phyloP scores from a whole-genome alignment of 441 rosid species.

The Rhodomyrtus psidioides region DNA sequence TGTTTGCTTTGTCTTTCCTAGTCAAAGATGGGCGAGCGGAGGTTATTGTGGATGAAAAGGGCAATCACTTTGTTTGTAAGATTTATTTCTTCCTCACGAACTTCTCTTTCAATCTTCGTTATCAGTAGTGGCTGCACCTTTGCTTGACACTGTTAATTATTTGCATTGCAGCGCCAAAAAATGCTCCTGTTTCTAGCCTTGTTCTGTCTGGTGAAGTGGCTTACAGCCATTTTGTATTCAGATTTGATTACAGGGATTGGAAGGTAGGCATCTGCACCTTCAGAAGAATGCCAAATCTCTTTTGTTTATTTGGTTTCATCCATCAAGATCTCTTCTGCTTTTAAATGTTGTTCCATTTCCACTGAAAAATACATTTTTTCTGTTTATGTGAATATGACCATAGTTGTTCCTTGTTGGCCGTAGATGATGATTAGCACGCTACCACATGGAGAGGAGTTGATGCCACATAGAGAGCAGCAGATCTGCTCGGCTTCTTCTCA shows the following conservation, averaged over 20 bases:
- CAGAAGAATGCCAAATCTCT: not conserved
- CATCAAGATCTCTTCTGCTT: constrained; percentile 26
- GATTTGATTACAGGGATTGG: constrained; percentile 34
- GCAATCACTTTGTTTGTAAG: constrained; percentile 45
- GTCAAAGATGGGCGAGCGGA: constrained; percentile 74
- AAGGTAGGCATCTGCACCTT: constrained; percentile 14
- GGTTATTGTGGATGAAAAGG: constrained; percentile 37
- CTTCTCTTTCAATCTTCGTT: not conserved
- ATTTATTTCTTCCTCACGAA: not conserved
- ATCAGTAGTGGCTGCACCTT: not conserved
- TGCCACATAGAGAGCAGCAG: constrained; percentile 32
- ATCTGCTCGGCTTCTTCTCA: not conserved
- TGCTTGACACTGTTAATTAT: not conserved
- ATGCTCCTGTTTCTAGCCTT: constrained; percentile 23
- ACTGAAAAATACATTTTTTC: not conserved
- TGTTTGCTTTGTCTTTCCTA: constrained; percentile 75
- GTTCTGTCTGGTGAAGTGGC: constrained; percentile 19
- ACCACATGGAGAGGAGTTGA: constrained; percentile 34
- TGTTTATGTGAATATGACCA: not conserved
- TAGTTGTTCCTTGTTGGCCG: not conserved
- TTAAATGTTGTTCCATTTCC: not conserved
- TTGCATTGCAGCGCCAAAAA: constrained; percentile 21
- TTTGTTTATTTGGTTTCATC: constrained; percentile 19
- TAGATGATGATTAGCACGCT: constrained; percentile 36
- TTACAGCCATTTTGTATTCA: constrained; percentile 28